A percentile compares a stretch with the other conserved stretches of the same genome.
phyloP scores from a whole-genome alignment of 2,329 filamentous ascomycete genomes.

The Talaromyces marneffei region DNA sequence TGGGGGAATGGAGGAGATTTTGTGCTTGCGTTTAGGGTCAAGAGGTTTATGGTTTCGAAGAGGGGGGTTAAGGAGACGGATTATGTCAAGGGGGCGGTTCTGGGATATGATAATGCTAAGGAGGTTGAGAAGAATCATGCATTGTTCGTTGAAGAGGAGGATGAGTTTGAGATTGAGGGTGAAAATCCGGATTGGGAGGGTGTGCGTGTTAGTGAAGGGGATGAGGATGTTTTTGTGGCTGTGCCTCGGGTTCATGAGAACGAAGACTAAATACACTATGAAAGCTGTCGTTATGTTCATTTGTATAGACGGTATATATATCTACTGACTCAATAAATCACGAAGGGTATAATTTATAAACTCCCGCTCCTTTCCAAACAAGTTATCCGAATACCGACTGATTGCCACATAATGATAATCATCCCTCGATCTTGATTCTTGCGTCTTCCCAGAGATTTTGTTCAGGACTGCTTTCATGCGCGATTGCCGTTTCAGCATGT shows the following conservation, averaged over 20 bases:
- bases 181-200: neutral
- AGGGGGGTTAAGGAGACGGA: neutral
- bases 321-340: neutral
- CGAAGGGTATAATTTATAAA: conserved; percentile 2
- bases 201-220: neutral
- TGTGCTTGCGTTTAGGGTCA: neutral
- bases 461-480: neutral
- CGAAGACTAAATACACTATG: neutral
- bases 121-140: neutral
- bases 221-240: neutral
- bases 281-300: neutral
- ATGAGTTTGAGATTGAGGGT: neutral
- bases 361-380: neutral
- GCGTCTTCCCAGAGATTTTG: neutral
- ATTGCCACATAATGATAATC: neutral
- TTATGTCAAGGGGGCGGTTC: neutral
- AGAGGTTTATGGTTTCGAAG: neutral
- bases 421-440: neutral
- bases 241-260: neutral
- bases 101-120: neutral
- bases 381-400: neutral
- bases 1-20: neutral
- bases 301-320: no score
- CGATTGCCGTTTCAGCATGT: neutral
- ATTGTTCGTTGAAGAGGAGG: neutral